Conservation (phyloP, 805 yeast species). For the Brettanomyces anomalus region DNA sequence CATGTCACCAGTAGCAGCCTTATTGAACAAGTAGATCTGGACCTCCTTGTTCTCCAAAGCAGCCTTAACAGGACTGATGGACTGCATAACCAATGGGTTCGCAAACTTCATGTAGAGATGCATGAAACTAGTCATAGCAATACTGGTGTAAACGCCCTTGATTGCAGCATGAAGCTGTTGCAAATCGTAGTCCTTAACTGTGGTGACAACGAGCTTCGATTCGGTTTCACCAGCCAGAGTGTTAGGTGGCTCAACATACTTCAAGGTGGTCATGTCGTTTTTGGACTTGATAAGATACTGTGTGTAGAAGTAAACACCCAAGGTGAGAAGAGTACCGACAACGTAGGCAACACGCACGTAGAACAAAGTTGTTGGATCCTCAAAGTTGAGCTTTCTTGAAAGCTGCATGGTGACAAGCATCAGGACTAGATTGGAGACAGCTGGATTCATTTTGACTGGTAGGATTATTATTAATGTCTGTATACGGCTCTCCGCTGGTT, state of each 20-base stretch:
- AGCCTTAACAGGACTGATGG: constrained; percentile 80
- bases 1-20: constrained; percentile 78
- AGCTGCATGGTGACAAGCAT: constrained; percentile 97
- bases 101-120: constrained; percentile 96
- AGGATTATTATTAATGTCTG: no score
- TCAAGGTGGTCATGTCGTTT: constrained; percentile 87
- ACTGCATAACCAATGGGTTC: constrained; percentile 93
- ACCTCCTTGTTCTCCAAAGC: constrained; percentile 87
- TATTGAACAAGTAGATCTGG: constrained; percentile 79
- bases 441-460: constrained; percentile 66
- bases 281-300: constrained; percentile 53
- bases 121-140: constrained; percentile 98
- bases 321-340: constrained; percentile 54
- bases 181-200: constrained; percentile 91
- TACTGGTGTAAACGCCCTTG: constrained; percentile 76
- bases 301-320: constrained; percentile 58
- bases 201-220: constrained; percentile 72
- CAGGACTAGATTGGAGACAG: constrained; percentile 73
- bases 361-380: constrained; percentile 64
- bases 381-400: constrained; percentile 80
- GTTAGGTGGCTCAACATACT: constrained; percentile 80
- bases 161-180: constrained; percentile 72
- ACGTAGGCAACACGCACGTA: constrained; percentile 70
- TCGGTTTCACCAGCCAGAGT: constrained; percentile 70
- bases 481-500: no score